Evolutionary conservation across 2,329 filamentous ascomycete species (phyloP), one percentile per base, ranked within the genome.

Genomic region (Lasiodiplodia gonubiensis): DNA sequence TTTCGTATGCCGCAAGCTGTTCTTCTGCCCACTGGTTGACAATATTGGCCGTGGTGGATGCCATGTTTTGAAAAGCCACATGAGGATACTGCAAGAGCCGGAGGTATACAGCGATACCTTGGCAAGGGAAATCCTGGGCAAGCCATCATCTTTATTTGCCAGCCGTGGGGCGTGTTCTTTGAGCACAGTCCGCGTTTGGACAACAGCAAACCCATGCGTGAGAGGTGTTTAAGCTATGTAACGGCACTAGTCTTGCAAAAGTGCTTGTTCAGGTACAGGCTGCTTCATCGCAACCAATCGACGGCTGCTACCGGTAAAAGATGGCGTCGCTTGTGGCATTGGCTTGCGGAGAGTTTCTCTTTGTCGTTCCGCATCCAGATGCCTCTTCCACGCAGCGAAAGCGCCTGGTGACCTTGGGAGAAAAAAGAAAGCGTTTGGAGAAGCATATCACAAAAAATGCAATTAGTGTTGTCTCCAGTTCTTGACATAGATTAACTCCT

Each of bases 281-380:
- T n/a, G 42, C 42, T 46, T 21, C 21, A n/a, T 46, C 6, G 7
- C 14, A 11, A 21, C 42, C 42, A 46, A 46, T 21, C 18, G 42
- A 46, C 7, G n/a, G 18, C 10, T 46, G 42, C 18, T 46, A 46
- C 42, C n/a, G 42, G 14, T n/a, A 46, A 46, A 46, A 8, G 30
- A 46, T 21, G 42, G 42, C 42, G 42, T n/a, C 37, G 37, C 37
- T 42, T 42, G 37, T 18, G 37, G 37, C 37, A 16, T 42, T 21
- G 42, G 11, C 42, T 46, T 18, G 42, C 42, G 42, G 42, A 3
- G 8, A 21, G 27, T 27, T 18, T 35, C n/a, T 33, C 27, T 54
- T 54, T 54, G 27, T 21, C 52, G 25, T 54, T 54, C 52, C 52
- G 52, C 52, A 54, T 54, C 27, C 27, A 54, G 30, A 27, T n/a